These are phyloP conservation scores for Lyophyllum atratum DNA, from an alignment of 768 basidiomycete species.

Conservation along the genomic window DNA sequence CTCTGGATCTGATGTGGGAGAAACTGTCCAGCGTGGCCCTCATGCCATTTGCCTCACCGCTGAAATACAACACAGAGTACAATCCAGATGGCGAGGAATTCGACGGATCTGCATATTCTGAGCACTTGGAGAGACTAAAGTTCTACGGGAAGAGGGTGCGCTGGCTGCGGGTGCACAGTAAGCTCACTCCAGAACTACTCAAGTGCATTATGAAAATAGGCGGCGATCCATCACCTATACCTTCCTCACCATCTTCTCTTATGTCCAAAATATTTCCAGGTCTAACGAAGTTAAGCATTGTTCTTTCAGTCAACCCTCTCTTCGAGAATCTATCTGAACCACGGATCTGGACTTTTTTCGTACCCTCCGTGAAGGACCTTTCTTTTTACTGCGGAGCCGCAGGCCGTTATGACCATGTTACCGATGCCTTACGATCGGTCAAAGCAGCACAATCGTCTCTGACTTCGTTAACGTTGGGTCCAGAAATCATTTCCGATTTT, in stretches of 20 bases:
- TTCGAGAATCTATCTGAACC: neutral
- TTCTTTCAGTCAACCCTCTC: neutral
- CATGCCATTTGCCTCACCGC: slow-evolving; percentile 2
- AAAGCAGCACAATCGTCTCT: neutral
- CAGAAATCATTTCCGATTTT: neutral
- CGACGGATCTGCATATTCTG: neutral
- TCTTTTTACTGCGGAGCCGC: neutral
- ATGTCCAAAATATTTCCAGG: slow-evolving; percentile 3
- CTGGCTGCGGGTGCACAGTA: slow-evolving; percentile 5
- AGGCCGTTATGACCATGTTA: neutral
- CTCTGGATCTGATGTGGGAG: slow-evolving; percentile 11
- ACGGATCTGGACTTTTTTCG: slow-evolving; percentile 2
- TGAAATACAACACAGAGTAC: neutral
- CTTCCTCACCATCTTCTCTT: neutral
- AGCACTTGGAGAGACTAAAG: slow-evolving; percentile 6
- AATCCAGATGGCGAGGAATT: neutral
- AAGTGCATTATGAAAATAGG: neutral
- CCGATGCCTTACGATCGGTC: neutral
- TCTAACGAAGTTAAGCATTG: neutral
- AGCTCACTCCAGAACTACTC: slow-evolving; percentile 3
- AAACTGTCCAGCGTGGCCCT: neutral
- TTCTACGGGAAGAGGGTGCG: slow-evolving; percentile 9
- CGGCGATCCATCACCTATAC: neutral
- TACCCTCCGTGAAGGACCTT: neutral
- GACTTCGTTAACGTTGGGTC: neutral